These are phyloP conservation scores for Trichosporon ovoides DNA, from an alignment of 1,284 basidiomycete species.

Conservation along the genomic window DNA sequence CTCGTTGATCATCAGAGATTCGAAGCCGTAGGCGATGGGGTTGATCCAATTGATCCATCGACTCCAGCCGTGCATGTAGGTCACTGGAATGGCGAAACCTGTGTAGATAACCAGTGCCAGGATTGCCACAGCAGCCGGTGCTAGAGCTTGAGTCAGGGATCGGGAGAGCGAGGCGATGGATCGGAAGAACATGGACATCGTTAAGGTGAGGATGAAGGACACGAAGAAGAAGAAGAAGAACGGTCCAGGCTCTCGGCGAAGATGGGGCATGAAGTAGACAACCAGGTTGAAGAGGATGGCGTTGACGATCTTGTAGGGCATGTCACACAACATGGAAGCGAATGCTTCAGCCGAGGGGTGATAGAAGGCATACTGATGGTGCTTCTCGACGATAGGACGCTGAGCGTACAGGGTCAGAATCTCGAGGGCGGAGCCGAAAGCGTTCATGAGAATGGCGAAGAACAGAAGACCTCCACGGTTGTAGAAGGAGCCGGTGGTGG, in stretches of 20 bases:
- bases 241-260: conserved; percentile 45
- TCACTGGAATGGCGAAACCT: conserved; percentile 49
- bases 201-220: conserved; percentile 47
- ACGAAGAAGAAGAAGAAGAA: conserved; percentile 48
- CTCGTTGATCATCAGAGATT: conserved; percentile 53
- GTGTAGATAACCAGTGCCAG: conserved; percentile 53
- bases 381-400: conserved; percentile 50
- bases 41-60: conserved; percentile 54
- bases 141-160: conserved; percentile 45
- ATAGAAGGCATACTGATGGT: conserved; percentile 50
- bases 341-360: conserved; percentile 51
- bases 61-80: conserved; percentile 50
- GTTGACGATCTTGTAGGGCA: conserved; percentile 51
- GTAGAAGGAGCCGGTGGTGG: conserved; percentile 38
- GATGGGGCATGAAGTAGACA: conserved; percentile 51
- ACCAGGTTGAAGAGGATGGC: conserved; percentile 45
- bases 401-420: conserved; percentile 52
- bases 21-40: conserved; percentile 50
- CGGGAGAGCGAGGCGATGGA: conserved; percentile 51
- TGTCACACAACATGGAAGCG: conserved; percentile 51
- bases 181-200: conserved; percentile 54
- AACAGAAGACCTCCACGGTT: conserved; percentile 47
- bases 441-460: conserved; percentile 49
- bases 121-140: conserved; percentile 51
- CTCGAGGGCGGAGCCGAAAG: conserved; percentile 36